Base-by-base conservation (phyloP, 2,329 filamentous ascomycete genomes). In the Colletotrichum aenigma region DNA sequence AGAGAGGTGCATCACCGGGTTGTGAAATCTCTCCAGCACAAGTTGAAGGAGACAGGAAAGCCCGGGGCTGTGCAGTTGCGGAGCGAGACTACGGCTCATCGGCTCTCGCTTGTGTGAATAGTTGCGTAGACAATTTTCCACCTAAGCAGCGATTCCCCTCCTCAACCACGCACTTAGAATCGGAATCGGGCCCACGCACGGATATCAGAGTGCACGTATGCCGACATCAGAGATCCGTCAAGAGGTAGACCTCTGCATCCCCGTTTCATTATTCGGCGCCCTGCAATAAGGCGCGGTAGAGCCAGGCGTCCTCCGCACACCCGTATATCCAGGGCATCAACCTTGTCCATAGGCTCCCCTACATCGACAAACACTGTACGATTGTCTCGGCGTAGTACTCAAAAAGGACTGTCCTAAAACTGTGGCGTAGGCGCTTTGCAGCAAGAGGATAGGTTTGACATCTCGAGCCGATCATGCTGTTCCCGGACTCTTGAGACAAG, bases 81-180 rank as follows among this genome's bases (percentile, higher is more conserved):
- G 15, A 18, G 36, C 4, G 7, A 38, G 36, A 18, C 4, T 5
- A 38, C 0, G 16, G 16, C 0, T 38, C 15, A 0, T 38, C 38
- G 16, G 38, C 36, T 43, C n/a, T 43, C 38, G 38, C 18, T 43
- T 43, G 3, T 6, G 38, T 3, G 16, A 8, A 18, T 3, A 43
- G 18, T n/a, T 43, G 38, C n/a, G 36, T 43, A 10, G 38, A 3
- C 38, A n/a, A 43, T 43, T 18, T 0, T 43, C 38, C 18, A 43
- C 18, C 3, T 9, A 43, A n/a, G 0, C 38, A 43, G 38, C 38
- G 38, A n/a, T 43, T n/a, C 38, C 18, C 18, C 38, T 43, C 38
- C 38, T 18, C 38, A 43, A n/a, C 38, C 38, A 43, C 38, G 18
- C 5, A 43, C 38, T 43, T 43, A n/a, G 38, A 10, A 43, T 43